Evolutionary conservation across 2,329 filamentous ascomycete genomes (phyloP).

Genomic region (Exserohilum rostratum): DNA sequence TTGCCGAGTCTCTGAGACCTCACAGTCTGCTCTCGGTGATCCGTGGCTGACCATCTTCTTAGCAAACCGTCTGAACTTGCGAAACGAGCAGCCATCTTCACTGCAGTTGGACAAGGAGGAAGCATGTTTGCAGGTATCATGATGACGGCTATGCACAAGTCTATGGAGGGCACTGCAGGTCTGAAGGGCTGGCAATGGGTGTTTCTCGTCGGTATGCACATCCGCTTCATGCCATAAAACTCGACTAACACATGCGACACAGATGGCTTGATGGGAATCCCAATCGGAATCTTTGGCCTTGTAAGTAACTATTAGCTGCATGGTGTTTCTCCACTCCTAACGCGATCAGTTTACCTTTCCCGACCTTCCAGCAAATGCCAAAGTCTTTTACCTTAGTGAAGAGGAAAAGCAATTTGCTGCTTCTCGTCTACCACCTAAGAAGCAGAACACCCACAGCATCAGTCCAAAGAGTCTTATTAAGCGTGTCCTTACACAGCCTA

Average conservation of each 20-base stretch:
- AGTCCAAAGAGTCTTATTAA: conserved; percentile 21
- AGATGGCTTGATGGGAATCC: conserved; percentile 34
- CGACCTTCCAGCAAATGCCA: conserved; percentile 26
- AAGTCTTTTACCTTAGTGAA: conserved; percentile 17
- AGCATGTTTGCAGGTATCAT: conserved; percentile 38
- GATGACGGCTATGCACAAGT: conserved; percentile 35
- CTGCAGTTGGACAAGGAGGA: conserved; percentile 27
- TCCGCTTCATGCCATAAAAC: neutral
- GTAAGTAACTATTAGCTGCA: conserved; percentile 4
- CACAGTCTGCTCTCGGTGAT: neutral
- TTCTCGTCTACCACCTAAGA: conserved; percentile 28
- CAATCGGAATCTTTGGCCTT: conserved; percentile 30
- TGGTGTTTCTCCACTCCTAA: neutral
- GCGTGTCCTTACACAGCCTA: conserved; percentile 22
- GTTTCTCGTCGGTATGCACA: conserved; percentile 25
- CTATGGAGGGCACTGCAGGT: conserved; percentile 24
- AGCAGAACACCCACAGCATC: conserved; percentile 27
- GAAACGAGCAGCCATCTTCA: conserved; percentile 34
- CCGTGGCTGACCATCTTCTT: neutral
- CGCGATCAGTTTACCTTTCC: conserved; percentile 26
- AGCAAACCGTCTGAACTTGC: conserved; percentile 34
- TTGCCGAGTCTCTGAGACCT: neutral
- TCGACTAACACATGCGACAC: neutral
- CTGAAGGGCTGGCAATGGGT: conserved; percentile 37
- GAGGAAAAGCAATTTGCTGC: conserved; percentile 28